Evolutionary conservation across 768 basidiomycete species (phyloP), one percentile per base, ranked within the genome.

Genomic region (Termitomyces sp.): DNA sequence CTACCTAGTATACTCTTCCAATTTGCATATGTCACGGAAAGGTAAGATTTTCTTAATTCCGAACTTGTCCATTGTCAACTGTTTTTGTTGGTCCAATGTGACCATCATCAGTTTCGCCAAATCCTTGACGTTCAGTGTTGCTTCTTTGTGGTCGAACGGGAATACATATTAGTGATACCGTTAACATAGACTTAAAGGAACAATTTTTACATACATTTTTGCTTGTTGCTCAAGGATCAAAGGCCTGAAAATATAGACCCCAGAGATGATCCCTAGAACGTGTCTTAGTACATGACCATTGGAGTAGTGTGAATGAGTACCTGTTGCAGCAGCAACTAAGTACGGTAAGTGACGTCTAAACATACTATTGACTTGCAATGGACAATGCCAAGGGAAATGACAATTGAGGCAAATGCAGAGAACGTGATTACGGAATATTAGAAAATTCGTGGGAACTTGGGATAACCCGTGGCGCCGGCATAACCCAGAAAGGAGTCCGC

Each of bases 211-310:
- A 44, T 58, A 66, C 65, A 40, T 49, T 21, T 32, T 58, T 38
- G 37, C 35, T 48, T 49, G 45, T 32, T 65, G 62, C 41, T 68
- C 55, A 37, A 65, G 48, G 19, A 78, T 61, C 55, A 77, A 60
- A 5, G 85, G 85, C 61, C 78, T 77, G 70, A 87, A 87, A 51
- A 87, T 82, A 64, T 87, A 87, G 21, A 85, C 64, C 9, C 86
- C 86, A 12, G 86, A 85, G 26, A 75, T 60, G 49, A 85, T 66
- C 30, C 86, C 86, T 87, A 58, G 14, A 48, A 56, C 19, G 44
- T 49, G 21, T 41, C 26, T 55, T 49, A 51, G 53, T 45, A 21
- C 30, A 26, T 21, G 28, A 32, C 44, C 19, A 35, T 14, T 14
- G 21, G 32, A 11, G 12, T n/a, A 49, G 3, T 5, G 21, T 54